Conservation (phyloP, 768 basidiomycete species). For the Epithele typhae region DNA sequence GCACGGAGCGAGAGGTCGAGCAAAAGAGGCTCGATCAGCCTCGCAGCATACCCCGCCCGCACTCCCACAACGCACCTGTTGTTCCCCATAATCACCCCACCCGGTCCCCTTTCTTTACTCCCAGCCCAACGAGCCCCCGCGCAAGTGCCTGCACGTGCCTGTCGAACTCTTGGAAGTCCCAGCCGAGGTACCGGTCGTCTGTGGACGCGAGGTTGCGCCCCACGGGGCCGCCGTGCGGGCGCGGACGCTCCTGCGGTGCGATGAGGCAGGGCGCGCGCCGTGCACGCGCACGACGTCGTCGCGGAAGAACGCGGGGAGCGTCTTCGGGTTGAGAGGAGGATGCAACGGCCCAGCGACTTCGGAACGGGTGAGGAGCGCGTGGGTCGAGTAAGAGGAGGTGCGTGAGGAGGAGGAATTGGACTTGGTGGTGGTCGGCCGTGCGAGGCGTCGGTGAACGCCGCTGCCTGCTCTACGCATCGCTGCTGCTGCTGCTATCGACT, state of each 20-base stretch:
- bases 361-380: conserved; percentile 28
- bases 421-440: too few species aligned
- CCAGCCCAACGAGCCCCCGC: conserved; percentile 62
- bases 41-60: too few species aligned
- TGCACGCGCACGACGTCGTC: conserved; percentile 49
- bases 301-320: conserved; percentile 59
- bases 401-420: too few species aligned
- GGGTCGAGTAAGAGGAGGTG: not conserved
- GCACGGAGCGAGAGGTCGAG: too few species aligned
- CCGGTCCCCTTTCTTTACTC: conserved; percentile 70
- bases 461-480: too few species aligned
- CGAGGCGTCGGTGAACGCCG: too few species aligned
- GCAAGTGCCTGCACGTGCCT: conserved; percentile 62
- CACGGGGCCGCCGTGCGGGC: conserved; percentile 57
- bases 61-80: conserved; percentile 66
- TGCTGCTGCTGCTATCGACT: too few species aligned
- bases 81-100: conserved; percentile 84
- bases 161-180: conserved; percentile 73
- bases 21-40: too few species aligned
- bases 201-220: conserved; percentile 41
- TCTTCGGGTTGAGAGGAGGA: conserved; percentile 51
- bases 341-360: conserved; percentile 52
- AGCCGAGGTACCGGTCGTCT: conserved; percentile 46
- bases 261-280: conserved; percentile 57
- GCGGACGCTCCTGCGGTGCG: conserved; percentile 53